Base-by-base conservation (phyloP, 176 grass and related monocot species). In the Eleusine indica region DNA sequence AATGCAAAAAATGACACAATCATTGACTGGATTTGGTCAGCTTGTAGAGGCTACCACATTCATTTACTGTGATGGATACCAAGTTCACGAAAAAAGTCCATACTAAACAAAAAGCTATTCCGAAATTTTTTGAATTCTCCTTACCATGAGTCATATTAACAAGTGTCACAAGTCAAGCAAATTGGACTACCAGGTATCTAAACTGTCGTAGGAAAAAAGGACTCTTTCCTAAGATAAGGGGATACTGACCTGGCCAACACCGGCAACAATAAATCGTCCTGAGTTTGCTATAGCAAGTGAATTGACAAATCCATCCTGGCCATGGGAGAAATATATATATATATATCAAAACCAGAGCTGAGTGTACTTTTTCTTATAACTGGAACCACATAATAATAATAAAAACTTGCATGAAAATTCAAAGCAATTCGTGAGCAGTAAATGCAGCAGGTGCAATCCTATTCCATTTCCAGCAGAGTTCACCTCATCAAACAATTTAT, bases 281-380 rank as follows among this genome's bases (percentile, higher is more conserved):
- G 94, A 94, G 81, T 88, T 94, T 8, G 91, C 91, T 44, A 97
- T 94, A 30, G 73, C 87, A 51, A 97, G 89, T 21, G 89, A 85
- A 84, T 94, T 97, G 3, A 97, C 71, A 83, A 97, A 97, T 84
- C 94, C 94, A 74, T 78, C 87, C 94, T 97, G 87, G 3, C 38
- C 12, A 83, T 9, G 52, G 1, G 60, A 54, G 3, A 75, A 5
- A 87, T 16, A 32, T 35, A 35, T 35, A 35, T 25, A 52, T 7
- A 73, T 38, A 74, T 15, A 68, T 74, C 46, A 80, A 37, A 0
- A 12, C 57, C 18, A 37, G 9, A 86, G 66, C 13, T 6, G 1
- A 49, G 4, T 68, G 60, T 38, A 17, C 66, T 25, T 21, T 49
- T 51, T 49, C 22, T 35, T 56, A 19, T 22, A 25, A 38, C 38